Base-by-base conservation (phyloP, 2,329 filamentous ascomycete genomes). In the Fusarium albosuccineum region DNA sequence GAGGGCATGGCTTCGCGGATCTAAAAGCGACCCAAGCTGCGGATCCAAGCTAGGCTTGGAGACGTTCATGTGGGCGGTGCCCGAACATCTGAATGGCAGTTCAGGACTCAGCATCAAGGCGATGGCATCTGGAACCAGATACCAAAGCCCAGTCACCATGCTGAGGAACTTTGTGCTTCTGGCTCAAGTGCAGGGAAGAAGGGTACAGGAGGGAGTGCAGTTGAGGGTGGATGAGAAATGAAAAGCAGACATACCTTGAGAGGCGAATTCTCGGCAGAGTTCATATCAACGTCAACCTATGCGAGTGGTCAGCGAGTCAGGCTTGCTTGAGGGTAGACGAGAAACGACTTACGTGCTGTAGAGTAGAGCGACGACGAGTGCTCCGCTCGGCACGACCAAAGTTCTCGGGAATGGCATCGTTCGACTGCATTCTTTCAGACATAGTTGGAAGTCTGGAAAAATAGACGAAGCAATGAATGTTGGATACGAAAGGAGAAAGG, bases 171-270 rank as follows among this genome's bases (percentile, higher is more conserved):
- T 67, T 62, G 36, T 50, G 49, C 59, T 57, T 3, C 45, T 11
- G 44, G 39, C 53, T 68, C 55, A 42, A 45, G 8, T 46, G 4
- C 62, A 16, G 56, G 58, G 58, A 68, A 69, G 62, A 69, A n/a
- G 52, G 51, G 22, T 22, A 33, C 41, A 11, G 3, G 26, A 26
- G 56, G 40, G 9, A 68, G 50, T 45, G 62, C 52, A 60, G 30
- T 49, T 52, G 46, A 69, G 62, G 52, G 7, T 69, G 66, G 66
- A 68, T 68, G 66, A 41, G 53, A 58, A 52, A 34, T 40, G 16
- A 65, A 58, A 60, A 44, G 55, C 62, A 64, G 62, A 66, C 58
- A 69, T 69, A 64, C 66, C 65, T 56, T 33, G 2, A 27, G n/a
- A 3, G 13, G 14, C 4, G n/a, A n/a, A 17, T 9, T 10, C 2